These are phyloP conservation scores for Zea luxurians DNA, from an alignment of 176 grass and related monocot genomes.

Conservation along the genomic window DNA sequence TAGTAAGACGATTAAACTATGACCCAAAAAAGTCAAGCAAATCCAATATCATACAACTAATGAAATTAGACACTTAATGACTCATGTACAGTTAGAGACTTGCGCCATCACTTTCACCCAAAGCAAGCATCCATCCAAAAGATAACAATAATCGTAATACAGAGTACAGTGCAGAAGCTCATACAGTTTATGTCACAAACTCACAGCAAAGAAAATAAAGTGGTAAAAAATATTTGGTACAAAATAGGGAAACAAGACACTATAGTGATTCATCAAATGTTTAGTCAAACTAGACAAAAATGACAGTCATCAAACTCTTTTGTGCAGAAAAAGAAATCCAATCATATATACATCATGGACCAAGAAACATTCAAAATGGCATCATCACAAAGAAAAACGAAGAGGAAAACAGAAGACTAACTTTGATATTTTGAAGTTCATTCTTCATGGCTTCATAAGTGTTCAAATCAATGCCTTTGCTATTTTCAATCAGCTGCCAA, in stretches of 20 bases:
- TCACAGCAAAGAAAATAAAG: neutral
- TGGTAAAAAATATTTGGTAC: neutral
- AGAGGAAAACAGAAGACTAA: constrained; percentile 34
- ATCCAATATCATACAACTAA: constrained; percentile 1
- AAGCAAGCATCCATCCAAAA: neutral
- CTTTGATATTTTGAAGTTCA: constrained; percentile 83
- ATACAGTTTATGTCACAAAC: neutral
- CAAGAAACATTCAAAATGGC: constrained; percentile 9
- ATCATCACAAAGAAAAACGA: neutral
- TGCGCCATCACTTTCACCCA: neutral
- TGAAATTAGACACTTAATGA: neutral
- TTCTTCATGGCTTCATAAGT: constrained; percentile 73
- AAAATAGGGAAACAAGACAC: neutral
- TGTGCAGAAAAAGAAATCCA: neutral
- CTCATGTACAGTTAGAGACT: neutral
- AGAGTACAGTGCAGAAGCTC: neutral
- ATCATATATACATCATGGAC: neutral
- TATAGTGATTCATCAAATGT: neutral
- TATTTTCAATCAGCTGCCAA: constrained; percentile 74
- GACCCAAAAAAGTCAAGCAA: neutral
- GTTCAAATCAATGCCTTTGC: constrained; percentile 70
- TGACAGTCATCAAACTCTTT: neutral
- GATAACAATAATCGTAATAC: neutral
- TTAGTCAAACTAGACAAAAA: neutral
- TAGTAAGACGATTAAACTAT: neutral